Evolutionary conservation across 257 asterid genomes (phyloP).

Genomic region (Phtheirospermum japonicum): DNA sequence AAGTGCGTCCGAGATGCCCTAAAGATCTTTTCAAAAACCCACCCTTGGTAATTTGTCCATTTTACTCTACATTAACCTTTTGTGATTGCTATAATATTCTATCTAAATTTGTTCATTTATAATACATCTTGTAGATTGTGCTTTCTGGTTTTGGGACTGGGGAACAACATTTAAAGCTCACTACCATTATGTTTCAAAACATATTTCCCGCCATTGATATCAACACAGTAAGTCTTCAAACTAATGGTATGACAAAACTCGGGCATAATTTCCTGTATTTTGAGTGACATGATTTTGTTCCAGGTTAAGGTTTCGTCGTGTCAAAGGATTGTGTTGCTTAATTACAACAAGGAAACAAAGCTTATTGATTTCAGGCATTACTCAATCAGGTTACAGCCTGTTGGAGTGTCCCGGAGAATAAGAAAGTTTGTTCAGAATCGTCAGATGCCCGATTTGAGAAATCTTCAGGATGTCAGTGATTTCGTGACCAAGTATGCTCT

Average conservation of each 20-base stretch:
- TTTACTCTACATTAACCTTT: background rate
- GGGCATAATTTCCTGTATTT: slow-evolving; percentile 23
- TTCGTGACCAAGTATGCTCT: slow-evolving; percentile 69
- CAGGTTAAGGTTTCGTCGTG: slow-evolving; percentile 93
- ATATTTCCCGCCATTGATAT: slow-evolving; percentile 93
- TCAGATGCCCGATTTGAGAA: slow-evolving; percentile 80
- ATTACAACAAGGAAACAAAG: slow-evolving; percentile 83
- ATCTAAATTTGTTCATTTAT: slow-evolving; percentile 9
- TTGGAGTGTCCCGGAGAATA: slow-evolving; percentile 82
- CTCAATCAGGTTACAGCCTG: slow-evolving; percentile 90
- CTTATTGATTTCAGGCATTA: slow-evolving; percentile 87
- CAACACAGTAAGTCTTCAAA: slow-evolving; percentile 65
- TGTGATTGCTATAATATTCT: background rate
- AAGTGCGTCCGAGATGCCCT: slow-evolving; percentile 74
- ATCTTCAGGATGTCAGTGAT: slow-evolving; percentile 88
- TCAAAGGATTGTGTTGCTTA: slow-evolving; percentile 91
- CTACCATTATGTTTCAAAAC: slow-evolving; percentile 87
- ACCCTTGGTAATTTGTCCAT: slow-evolving; percentile 63
- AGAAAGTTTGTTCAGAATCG: slow-evolving; percentile 91
- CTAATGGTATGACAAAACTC: slow-evolving; percentile 6
- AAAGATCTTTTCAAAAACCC: slow-evolving; percentile 74
- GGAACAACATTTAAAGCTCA: slow-evolving; percentile 88
- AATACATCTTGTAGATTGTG: slow-evolving; percentile 59
- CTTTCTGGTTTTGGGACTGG: slow-evolving; percentile 97
- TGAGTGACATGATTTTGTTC: slow-evolving; percentile 18